Evolutionary conservation across 2,329 filamentous ascomycete genomes (phyloP).

Genomic region (Trichoderma cornu-damae): DNA sequence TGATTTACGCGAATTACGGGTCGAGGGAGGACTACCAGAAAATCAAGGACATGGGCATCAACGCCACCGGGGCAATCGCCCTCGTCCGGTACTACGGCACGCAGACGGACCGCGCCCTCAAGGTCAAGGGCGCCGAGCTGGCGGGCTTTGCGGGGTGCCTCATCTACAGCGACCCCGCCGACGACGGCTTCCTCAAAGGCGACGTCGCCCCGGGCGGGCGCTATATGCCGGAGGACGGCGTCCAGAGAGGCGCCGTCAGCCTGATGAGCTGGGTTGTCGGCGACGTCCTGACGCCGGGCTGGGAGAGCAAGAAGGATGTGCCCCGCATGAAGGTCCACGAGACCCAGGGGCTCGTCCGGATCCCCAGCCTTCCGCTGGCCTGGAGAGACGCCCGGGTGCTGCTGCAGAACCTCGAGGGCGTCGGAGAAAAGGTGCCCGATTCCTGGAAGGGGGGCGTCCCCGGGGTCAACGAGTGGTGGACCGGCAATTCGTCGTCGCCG

Average conservation of each 20-base stretch:
- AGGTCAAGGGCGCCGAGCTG: slow-evolving; percentile 84
- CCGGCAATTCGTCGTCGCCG: slow-evolving; percentile 69
- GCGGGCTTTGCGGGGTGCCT: slow-evolving; percentile 83
- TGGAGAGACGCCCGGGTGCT: slow-evolving; percentile 84
- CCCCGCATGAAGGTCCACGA: slow-evolving; percentile 65
- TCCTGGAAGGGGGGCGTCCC: slow-evolving; percentile 75
- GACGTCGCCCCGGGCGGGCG: slow-evolving; percentile 69
- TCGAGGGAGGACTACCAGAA: slow-evolving; percentile 74
- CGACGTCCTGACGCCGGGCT: slow-evolving; percentile 88
- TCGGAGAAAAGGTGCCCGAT: slow-evolving; percentile 62
- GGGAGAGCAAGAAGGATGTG: slow-evolving; percentile 62
- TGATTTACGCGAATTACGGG: slow-evolving; percentile 92
- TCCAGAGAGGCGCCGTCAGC: slow-evolving; percentile 77
- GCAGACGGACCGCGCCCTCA: slow-evolving; percentile 67
- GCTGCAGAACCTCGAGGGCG: slow-evolving; percentile 68
- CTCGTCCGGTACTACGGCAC: slow-evolving; percentile 76
- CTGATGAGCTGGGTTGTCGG: slow-evolving; percentile 79
- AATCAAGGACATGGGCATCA: slow-evolving; percentile 65
- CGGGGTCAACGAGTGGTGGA: slow-evolving; percentile 75
- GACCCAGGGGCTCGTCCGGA: slow-evolving; percentile 67
- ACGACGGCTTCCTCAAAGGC: slow-evolving; percentile 75
- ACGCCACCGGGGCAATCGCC: slow-evolving; percentile 73
- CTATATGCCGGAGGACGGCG: slow-evolving; percentile 74
- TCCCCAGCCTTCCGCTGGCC: slow-evolving; percentile 83
- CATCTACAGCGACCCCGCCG: slow-evolving; percentile 84